Percentiles rank a stretch among this genome's conserved stretches.
Conservation (phyloP, 768 basidiomycete species). For the Leucocoprinus leucothites region DNA sequence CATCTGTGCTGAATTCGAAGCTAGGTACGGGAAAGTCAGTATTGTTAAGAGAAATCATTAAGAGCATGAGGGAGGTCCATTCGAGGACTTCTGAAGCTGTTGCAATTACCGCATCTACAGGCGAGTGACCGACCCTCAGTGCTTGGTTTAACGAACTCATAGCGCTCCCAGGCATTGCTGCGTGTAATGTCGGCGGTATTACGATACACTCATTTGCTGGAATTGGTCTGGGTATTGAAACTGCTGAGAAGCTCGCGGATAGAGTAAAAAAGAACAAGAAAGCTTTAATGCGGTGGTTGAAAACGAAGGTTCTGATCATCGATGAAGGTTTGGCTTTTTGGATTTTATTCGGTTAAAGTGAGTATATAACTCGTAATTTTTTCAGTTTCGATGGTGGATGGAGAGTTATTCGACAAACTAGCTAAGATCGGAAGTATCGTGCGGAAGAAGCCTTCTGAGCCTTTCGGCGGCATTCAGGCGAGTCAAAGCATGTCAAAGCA, state of each 20-base stretch:
- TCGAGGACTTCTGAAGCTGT: conserved; percentile 63
- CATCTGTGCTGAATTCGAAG: neutral
- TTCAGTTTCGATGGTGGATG: conserved; percentile 97
- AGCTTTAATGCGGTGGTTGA: conserved; percentile 71
- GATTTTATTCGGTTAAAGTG: neutral
- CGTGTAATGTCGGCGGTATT: conserved; percentile 95
- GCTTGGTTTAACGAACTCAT: neutral
- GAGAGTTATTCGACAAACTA: conserved; percentile 89
- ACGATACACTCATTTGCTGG: conserved; percentile 97
- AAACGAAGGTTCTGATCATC: conserved; percentile 81
- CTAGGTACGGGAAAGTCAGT: conserved; percentile 97
- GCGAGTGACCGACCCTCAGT: conserved; percentile 30
- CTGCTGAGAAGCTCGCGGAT: conserved; percentile 52
- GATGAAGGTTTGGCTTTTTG: conserved; percentile 59
- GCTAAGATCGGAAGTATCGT: conserved; percentile 64
- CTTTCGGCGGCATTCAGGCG: conserved; percentile 96
- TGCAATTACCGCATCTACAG: conserved; percentile 94
- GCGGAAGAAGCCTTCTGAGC: conserved; percentile 49
- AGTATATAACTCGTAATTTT: neutral
- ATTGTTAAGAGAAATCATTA: conserved; percentile 88
- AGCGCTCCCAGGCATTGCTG: conserved; percentile 70
- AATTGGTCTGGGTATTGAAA: conserved; percentile 78
- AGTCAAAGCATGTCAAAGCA: neutral
- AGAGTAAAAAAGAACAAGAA: conserved; percentile 86
- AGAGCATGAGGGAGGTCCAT: conserved; percentile 56